Evolutionary conservation across 768 basidiomycete genomes (phyloP).

Genomic region (Naganishia antarctica): DNA sequence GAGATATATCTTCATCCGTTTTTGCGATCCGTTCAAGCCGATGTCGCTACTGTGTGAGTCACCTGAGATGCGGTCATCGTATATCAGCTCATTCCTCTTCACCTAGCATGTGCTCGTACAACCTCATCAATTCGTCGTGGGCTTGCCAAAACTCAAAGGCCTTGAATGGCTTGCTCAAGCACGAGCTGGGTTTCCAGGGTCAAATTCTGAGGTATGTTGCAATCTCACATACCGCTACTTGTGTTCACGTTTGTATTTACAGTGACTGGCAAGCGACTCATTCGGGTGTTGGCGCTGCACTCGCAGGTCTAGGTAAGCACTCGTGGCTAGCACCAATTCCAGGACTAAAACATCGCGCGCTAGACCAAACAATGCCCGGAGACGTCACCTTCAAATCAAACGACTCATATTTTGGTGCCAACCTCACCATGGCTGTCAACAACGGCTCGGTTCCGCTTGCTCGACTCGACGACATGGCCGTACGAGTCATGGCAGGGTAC

Average conservation of each 20-base stretch:
- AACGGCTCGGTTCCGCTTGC: conserved; percentile 64
- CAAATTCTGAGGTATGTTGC: conserved; percentile 36
- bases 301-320: conserved; percentile 44
- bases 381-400: conserved; percentile 42
- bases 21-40: conserved; percentile 61
- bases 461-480: conserved; percentile 60
- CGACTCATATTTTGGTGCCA: conserved; percentile 60
- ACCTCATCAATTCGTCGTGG: conserved; percentile 48
- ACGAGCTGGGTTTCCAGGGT: conserved; percentile 50
- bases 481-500: conserved; percentile 60
- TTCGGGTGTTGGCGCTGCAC: conserved; percentile 23
- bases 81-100: too few relatives aligned
- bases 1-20: conserved; percentile 46
- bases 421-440: conserved; percentile 63
- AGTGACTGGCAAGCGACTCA: conserved; percentile 25
- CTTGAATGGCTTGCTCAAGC: conserved; percentile 49
- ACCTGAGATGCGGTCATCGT: too few relatives aligned
- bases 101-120: conserved; percentile 48
- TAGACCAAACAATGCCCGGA: conserved; percentile 46
- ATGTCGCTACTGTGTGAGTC: conserved; percentile 56
- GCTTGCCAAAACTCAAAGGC: conserved; percentile 47
- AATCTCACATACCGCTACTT: too few relatives aligned
- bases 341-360: neutral
- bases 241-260: neutral
- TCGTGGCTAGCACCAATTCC: neutral